Conservation (phyloP, 129 eudicot genomes). For the Helianthus tuberosus region DNA sequence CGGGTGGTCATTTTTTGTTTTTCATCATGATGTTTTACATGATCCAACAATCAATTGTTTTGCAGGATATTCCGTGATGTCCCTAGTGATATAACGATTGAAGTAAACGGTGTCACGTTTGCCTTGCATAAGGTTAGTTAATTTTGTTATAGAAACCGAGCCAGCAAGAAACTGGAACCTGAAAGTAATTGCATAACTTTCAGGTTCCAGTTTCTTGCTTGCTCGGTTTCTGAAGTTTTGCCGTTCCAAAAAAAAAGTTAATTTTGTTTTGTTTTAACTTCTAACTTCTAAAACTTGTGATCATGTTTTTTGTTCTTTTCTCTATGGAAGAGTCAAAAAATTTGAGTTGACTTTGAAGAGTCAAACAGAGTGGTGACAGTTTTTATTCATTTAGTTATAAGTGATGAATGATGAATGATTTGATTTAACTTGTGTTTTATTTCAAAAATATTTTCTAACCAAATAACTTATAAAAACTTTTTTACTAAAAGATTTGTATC, state of each 20-base stretch:
- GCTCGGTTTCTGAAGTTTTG: too few species aligned
- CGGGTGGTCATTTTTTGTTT: background rate
- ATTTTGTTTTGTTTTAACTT: background rate
- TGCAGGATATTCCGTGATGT: constrained; percentile 96
- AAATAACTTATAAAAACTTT: background rate
- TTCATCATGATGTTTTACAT: background rate
- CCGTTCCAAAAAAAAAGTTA: too few species aligned
- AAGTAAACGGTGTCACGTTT: constrained; percentile 71
- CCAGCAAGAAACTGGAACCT: too few species aligned
- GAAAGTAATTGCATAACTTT: too few species aligned
- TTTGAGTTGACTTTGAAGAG: background rate
- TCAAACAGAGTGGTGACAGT: background rate
- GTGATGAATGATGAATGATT: background rate
- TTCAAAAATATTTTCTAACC: background rate
- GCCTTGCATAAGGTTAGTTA: constrained; percentile 78
- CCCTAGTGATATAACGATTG: constrained; percentile 93
- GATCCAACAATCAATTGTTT: constrained; percentile 11
- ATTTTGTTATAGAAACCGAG: too few species aligned
- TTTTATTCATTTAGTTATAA: background rate
- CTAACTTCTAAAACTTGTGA: background rate
- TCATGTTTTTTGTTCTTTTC: background rate
- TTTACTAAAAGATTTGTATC: background rate
- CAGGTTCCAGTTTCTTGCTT: too few species aligned
- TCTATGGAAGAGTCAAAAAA: background rate
- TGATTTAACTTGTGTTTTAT: background rate